Evolutionary conservation across 352 stramenopile genomes (phyloP), one percentile per base, ranked within the genome.

Genomic region (Globisporangium paroecandrum): DNA sequence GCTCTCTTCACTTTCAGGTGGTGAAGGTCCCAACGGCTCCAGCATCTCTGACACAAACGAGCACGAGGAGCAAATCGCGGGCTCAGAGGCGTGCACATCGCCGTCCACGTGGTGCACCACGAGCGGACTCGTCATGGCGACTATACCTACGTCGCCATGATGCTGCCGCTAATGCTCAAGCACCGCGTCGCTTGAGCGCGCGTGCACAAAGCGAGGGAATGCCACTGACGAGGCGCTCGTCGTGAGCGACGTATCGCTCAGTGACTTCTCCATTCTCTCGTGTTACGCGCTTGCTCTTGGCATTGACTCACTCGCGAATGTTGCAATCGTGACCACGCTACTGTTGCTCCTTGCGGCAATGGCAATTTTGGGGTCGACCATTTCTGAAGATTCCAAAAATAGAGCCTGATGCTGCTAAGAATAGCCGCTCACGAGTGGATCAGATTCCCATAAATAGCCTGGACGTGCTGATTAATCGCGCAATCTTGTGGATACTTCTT

Each of bases 191-290:
- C 41, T 58, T 12, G 58, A 38, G 29, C 27, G 38, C 59, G 46
- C 25, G 29, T 53, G 22, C 15, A 36, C 20, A 18, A 38, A 57
- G 59, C 13, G 22, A 36, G 22, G 58, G 10, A 25, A 43, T 13
- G 25, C 24, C 12, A 8, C 51, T 34, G 29, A 38, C 36, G 36
- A 43, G 10, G 36, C 59, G 12, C 25, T 54, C 13, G 36, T 25
- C 4, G 25, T 15, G 58, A 53, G 24, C 41, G 59, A 20, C 59
- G 59, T 4, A 55, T 46, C 59, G 41, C 41, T 57, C 1, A 46
- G 43, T 29, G 59, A 24, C 12, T 65, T 65, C 47, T 65, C 59
- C 59, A 65, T 65, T 22, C 6, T 22, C 6, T 20, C 6, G 7
- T 3, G 36, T 43, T 43, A 18, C 36, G 36, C 12, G 36, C 12